Evolutionary conservation across 1,284 basidiomycete species (phyloP), one percentile per base, ranked within the genome.

Genomic region (Cystobasidium pallidum): DNA sequence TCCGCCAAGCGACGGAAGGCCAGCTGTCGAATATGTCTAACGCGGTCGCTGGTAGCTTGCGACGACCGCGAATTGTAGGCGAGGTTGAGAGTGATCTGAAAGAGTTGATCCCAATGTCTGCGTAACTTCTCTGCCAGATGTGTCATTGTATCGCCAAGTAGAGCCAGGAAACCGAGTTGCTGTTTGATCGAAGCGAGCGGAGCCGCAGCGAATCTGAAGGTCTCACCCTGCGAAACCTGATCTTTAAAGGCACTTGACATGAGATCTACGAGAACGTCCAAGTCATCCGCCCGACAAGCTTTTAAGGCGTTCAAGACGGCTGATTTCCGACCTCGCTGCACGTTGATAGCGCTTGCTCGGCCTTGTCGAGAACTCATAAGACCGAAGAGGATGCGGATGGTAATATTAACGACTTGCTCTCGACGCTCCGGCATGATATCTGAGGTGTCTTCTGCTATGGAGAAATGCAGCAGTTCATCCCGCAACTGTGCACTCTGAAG

Each of bases 401-500:
- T 80, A 7, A 91, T 84, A 32, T 89, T 87, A n/a, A 97, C 85
- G 10, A 93, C 83, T 76, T 89, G 88, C 1, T 79, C 79, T 34
- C 94, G 86, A 76, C 91, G 88, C 1, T 83, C 82, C 0, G 83
- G 79, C 45, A 90, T 87, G 58, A 95, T 84, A 3, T 82, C 79
- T 17, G 85, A 84, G 8, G 78, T 79, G 34, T 82, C 80, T 17
- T 76, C 73, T 8, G 83, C 82, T 10, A 94, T 81, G 76, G 90
- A 85, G 52, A 98, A 85, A 21, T 87, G 85, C 0, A 88, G 85
- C 3, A 99, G 85, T 77, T 91, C 88, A 78, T 99, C 96, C 28
- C 95, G 84, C 88, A 94, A 96, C 73, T 90, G 85, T 17, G 88
- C 89, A 58, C 92, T 89, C 74, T 97, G 93, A 41, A 99, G 84